Percentiles rank a stretch among this genome's conserved stretches.
phyloP scores from a whole-genome alignment of 106 monocot species.

The Acanthochlamys bracteata region DNA sequence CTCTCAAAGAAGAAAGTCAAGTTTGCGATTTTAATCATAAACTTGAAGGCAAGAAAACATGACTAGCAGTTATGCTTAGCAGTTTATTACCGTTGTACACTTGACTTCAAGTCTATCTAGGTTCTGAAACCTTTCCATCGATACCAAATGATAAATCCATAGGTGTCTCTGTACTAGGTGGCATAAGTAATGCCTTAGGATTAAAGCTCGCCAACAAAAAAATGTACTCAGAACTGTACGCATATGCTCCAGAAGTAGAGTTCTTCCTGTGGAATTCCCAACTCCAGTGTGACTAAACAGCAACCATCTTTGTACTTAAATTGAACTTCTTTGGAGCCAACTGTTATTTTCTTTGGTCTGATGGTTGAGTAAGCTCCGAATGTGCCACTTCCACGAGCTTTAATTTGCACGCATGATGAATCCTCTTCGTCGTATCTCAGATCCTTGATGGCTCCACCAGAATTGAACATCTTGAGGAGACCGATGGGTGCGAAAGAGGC shows the following conservation, averaged over 20 bases:
- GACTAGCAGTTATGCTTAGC: too few relatives aligned
- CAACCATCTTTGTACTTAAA: constrained; percentile 22
- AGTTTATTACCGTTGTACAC: too few relatives aligned
- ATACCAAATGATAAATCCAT: too few relatives aligned
- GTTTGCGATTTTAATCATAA: too few relatives aligned
- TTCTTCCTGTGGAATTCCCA: constrained; percentile 19
- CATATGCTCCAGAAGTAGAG: constrained; percentile 17
- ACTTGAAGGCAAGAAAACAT: too few relatives aligned
- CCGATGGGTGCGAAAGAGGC: constrained; percentile 57
- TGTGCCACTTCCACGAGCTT: constrained; percentile 17
- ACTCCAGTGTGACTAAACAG: constrained; percentile 17
- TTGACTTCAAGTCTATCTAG: too few relatives aligned
- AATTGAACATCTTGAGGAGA: constrained; percentile 62
- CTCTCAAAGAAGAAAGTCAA: too few relatives aligned
- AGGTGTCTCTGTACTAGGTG: too few relatives aligned
- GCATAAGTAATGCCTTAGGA: too few relatives aligned
- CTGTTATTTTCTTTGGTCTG: constrained; percentile 21
- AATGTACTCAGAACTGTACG: not conserved
- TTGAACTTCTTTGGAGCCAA: constrained; percentile 7
- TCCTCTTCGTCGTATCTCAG: constrained; percentile 16
- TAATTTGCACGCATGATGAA: constrained; percentile 2
- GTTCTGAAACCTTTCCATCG: too few relatives aligned
- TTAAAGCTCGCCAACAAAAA: too few relatives aligned
- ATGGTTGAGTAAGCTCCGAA: constrained; percentile 32
- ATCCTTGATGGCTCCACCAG: constrained; percentile 59